Percentiles rank a stretch among this genome's conserved stretches.
These are phyloP conservation scores for Lindgomyces ingoldianus DNA, from an alignment of 495 filamentous ascomycete genomes.

Conservation along the genomic window DNA sequence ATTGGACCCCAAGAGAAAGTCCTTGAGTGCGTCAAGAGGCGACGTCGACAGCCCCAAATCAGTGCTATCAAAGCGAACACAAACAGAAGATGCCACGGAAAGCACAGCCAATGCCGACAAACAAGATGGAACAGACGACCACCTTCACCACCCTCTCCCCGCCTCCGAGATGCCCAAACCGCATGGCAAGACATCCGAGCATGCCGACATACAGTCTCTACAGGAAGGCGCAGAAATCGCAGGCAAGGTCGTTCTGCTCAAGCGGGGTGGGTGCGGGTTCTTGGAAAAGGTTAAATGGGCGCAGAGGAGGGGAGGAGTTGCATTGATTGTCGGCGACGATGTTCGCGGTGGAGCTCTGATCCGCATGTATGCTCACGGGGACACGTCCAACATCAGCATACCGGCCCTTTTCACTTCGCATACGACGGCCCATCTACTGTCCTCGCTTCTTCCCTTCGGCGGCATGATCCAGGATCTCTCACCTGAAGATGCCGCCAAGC, in stretches of 20 bases:
- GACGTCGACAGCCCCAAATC: not conserved
- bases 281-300: constrained; percentile 97
- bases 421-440: constrained; percentile 91
- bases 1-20: constrained; percentile 12
- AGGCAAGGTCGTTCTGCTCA: constrained; percentile 87
- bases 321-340: constrained; percentile 92
- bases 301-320: constrained; percentile 82
- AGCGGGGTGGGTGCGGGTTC: constrained; percentile 93
- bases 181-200: constrained; percentile 51
- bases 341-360: constrained; percentile 80
- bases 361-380: constrained; percentile 94
- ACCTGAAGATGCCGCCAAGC: constrained; percentile 52
- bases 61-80: not conserved
- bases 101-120: constrained; percentile 11
- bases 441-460: constrained; percentile 78
- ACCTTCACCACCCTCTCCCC: constrained; percentile 71
- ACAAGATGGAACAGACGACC: constrained; percentile 89
- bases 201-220: constrained; percentile 92
- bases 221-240: constrained; percentile 94
- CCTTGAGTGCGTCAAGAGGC: not conserved
- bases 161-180: constrained; percentile 49
- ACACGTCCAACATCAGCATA: constrained; percentile 92
- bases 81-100: not conserved
- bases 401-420: constrained; percentile 92
- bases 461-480: constrained; percentile 57